phyloP scores from a whole-genome alignment of 495 filamentous ascomycete genomes.

The Parmelia sp. region DNA sequence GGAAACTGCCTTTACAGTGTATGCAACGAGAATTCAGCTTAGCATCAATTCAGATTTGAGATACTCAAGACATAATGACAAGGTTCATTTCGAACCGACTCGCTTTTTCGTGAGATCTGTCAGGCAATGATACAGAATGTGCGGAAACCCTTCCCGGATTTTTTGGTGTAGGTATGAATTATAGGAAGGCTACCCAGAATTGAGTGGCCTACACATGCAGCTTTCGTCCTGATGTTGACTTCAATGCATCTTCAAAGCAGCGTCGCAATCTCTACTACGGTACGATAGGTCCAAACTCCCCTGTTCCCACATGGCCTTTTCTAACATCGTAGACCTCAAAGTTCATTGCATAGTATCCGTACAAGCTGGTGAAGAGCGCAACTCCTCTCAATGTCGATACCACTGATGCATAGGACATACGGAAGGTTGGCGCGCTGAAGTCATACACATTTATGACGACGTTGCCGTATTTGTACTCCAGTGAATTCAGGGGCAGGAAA shows the following conservation, averaged over 20 bases:
- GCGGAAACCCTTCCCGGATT: too few species aligned
- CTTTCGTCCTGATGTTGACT: too few species aligned
- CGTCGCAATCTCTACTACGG: neutral
- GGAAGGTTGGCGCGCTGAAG: neutral
- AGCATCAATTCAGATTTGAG: too few species aligned
- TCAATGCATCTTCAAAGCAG: neutral
- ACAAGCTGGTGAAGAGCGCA: slow-evolving; percentile 9
- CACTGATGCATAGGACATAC: neutral
- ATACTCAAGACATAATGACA: too few species aligned
- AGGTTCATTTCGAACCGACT: too few species aligned
- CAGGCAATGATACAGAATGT: too few species aligned
- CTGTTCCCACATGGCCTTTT: slow-evolving; percentile 4
- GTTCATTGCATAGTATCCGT: neutral
- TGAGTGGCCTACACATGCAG: too few species aligned
- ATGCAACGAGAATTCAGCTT: too few species aligned
- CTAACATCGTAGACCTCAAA: neutral
- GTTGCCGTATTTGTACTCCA: slow-evolving; percentile 10
- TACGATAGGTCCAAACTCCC: neutral
- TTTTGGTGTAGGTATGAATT: too few species aligned
- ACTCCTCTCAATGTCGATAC: slow-evolving; percentile 7
- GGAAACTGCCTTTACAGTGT: too few species aligned
- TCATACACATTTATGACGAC: slow-evolving; percentile 4
- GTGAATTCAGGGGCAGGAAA: neutral
- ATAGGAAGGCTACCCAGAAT: too few species aligned
- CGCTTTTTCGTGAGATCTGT: too few species aligned